phyloP scores from a whole-genome alignment of 805 yeast species.

The Candida andamanensis region DNA sequence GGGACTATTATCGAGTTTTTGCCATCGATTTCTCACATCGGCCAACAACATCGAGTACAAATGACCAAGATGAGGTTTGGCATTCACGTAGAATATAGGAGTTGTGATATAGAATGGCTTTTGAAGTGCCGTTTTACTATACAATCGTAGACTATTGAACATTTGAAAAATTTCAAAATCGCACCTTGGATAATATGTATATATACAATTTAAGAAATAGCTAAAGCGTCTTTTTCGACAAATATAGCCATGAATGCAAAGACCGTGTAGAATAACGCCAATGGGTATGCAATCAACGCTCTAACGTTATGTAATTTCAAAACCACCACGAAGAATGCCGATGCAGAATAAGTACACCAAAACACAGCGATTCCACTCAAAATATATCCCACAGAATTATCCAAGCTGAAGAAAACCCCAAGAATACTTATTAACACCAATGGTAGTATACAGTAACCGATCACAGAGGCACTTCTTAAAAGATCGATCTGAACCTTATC shows the following conservation, averaged over 20 bases:
- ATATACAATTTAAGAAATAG: background rate
- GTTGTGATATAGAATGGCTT: conserved; percentile 55
- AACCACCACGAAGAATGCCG: conserved; percentile 87
- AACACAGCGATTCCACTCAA: conserved; percentile 61
- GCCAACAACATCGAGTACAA: conserved; percentile 80
- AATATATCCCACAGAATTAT: conserved; percentile 68
- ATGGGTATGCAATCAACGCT: conserved; percentile 87
- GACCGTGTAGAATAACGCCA: conserved; percentile 83
- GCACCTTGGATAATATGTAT: background rate
- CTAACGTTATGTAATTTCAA: conserved; percentile 81
- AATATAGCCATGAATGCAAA: conserved; percentile 96
- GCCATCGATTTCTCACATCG: conserved; percentile 79
- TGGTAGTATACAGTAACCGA: conserved; percentile 92
- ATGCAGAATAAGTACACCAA: conserved; percentile 93
- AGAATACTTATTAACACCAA: conserved; percentile 72
- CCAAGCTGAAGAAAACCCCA: conserved; percentile 62
- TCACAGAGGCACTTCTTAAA: conserved; percentile 77
- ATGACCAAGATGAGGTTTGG: conserved; percentile 91
- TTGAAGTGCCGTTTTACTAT: no score
- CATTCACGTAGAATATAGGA: conserved; percentile 95
- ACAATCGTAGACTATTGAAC: no score
- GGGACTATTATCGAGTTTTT: conserved; percentile 24
- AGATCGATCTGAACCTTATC: conserved; percentile 50
- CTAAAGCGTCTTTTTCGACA: conserved; percentile 36
- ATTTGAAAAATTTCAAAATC: no score